Conservation (phyloP, 768 basidiomycete species). For the Boletus fagicola region DNA sequence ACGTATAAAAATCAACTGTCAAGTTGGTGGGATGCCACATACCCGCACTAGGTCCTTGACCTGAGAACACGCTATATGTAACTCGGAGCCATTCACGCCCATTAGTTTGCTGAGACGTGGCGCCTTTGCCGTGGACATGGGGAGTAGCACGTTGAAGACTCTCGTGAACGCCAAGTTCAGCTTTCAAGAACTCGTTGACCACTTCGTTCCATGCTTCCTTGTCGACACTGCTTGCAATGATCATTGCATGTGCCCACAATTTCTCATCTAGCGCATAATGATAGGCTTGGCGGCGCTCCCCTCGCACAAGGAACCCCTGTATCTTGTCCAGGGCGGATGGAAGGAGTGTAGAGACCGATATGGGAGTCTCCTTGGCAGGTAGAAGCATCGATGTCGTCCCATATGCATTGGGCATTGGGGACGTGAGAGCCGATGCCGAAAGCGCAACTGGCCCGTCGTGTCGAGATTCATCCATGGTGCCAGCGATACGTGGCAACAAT, state of each 20-base stretch:
- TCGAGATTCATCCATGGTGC: slow-evolving; percentile 20
- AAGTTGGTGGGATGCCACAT: slow-evolving; percentile 12
- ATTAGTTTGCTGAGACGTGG: slow-evolving; percentile 32
- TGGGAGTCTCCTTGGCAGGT: slow-evolving; percentile 45
- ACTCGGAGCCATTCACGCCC: slow-evolving; percentile 74
- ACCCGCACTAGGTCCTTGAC: slow-evolving; percentile 79
- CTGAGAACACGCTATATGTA: slow-evolving; percentile 81
- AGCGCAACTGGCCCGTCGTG: slow-evolving; percentile 19
- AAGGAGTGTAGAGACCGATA: slow-evolving; percentile 59
- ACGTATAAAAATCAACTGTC: slow-evolving; percentile 4
- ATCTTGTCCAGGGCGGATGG: slow-evolving; percentile 72
- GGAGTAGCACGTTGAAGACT: slow-evolving; percentile 15
- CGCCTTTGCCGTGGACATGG: slow-evolving; percentile 21
- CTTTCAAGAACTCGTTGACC: slow-evolving; percentile 77
- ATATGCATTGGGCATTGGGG: slow-evolving; percentile 23
- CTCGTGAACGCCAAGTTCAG: slow-evolving; percentile 59
- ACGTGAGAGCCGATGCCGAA: slow-evolving; percentile 33
- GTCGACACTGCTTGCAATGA: slow-evolving; percentile 91
- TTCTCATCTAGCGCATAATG: slow-evolving; percentile 84
- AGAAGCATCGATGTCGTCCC: slow-evolving; percentile 13
- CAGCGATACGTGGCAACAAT: slow-evolving; percentile 58
- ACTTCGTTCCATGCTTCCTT: slow-evolving; percentile 93
- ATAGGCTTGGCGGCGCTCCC: slow-evolving; percentile 84
- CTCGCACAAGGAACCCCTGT: slow-evolving; percentile 74
- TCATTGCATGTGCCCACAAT: slow-evolving; percentile 94